These are phyloP conservation scores for Pneumocystis carinii DNA, from an alignment of 1,139 yeast species.

Conservation along the genomic window DNA sequence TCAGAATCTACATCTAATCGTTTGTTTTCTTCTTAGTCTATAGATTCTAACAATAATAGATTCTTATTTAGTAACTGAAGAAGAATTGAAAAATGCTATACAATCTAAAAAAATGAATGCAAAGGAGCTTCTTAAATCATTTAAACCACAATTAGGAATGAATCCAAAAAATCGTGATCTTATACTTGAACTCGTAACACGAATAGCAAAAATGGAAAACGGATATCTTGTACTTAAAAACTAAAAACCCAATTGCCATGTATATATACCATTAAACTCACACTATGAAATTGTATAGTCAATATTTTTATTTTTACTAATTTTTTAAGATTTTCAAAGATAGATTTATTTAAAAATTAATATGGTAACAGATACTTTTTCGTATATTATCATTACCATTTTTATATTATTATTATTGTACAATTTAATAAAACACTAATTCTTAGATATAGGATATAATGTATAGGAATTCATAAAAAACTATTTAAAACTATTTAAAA, in stretches of 20 bases:
- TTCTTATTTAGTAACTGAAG: not conserved
- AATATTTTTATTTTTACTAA: not conserved
- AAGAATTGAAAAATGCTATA: not conserved
- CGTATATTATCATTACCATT: slow-evolving; percentile 62
- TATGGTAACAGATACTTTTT: slow-evolving; percentile 63
- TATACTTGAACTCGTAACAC: not conserved
- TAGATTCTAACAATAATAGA: not conserved
- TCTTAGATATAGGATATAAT: slow-evolving; percentile 43
- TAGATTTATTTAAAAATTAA: slow-evolving; percentile 73
- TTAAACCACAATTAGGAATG: slow-evolving; percentile 1
- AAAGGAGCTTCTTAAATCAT: not conserved
- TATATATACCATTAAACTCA: not conserved
- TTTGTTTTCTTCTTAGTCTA: not conserved
- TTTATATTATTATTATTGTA: slow-evolving; percentile 49
- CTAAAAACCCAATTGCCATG: not conserved
- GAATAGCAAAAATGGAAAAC: not conserved
- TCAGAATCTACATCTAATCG: not conserved
- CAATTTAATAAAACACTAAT: slow-evolving; percentile 35
- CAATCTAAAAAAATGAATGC: not conserved
- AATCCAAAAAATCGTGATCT: not conserved
- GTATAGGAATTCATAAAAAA: not conserved
- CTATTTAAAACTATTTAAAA: not conserved
- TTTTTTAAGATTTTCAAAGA: slow-evolving; percentile 19
- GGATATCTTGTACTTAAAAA: slow-evolving; percentile 1
- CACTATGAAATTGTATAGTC: not conserved